phyloP scores from a whole-genome alignment of 768 basidiomycete genomes.

The Coprinellus micaceus region DNA sequence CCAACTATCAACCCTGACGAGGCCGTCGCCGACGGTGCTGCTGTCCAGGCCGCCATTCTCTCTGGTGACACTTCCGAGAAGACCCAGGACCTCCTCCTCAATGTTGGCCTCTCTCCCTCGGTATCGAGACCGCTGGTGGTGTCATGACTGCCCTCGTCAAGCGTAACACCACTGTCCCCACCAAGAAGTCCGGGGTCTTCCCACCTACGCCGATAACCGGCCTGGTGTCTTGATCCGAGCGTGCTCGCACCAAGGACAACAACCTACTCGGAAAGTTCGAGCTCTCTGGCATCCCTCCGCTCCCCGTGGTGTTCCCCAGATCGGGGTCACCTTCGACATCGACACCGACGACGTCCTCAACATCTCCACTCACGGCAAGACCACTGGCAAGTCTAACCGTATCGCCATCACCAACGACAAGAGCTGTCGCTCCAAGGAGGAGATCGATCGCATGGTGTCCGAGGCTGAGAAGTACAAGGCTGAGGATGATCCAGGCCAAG shows the following conservation, averaged over 20 bases:
- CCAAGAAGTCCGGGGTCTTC: slow-evolving; percentile 98
- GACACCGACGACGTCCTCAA: slow-evolving; percentile 96
- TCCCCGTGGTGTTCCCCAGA: slow-evolving; percentile 95
- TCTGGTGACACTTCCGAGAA: slow-evolving; percentile 97
- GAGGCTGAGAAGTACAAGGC: slow-evolving; percentile 94
- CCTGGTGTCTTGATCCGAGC: slow-evolving; percentile 98
- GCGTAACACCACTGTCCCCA: slow-evolving; percentile 97
- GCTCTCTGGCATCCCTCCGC: slow-evolving; percentile 95
- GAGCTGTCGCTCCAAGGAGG: slow-evolving; percentile 94
- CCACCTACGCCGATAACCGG: slow-evolving; percentile 98
- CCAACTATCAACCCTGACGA: slow-evolving; percentile 99
- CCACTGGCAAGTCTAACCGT: slow-evolving; percentile 91
- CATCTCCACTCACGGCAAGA: slow-evolving; percentile 93
- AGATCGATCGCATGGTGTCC: slow-evolving; percentile 94
- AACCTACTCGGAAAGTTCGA: slow-evolving; percentile 98
- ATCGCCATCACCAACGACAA: slow-evolving; percentile 97
- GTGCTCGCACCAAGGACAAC: slow-evolving; percentile 98
- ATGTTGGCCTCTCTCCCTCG: slow-evolving; percentile 84
- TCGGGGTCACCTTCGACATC: slow-evolving; percentile 98
- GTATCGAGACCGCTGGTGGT: slow-evolving; percentile 99
- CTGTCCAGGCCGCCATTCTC: slow-evolving; percentile 96
- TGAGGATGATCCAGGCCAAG: slow-evolving; percentile 86
- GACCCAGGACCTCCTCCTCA: slow-evolving; percentile 92
- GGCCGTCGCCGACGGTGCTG: slow-evolving; percentile 97
- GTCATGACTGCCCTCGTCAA: slow-evolving; percentile 99